Conservation (phyloP, 345 rosid species). For the Brassica carinata region DNA sequence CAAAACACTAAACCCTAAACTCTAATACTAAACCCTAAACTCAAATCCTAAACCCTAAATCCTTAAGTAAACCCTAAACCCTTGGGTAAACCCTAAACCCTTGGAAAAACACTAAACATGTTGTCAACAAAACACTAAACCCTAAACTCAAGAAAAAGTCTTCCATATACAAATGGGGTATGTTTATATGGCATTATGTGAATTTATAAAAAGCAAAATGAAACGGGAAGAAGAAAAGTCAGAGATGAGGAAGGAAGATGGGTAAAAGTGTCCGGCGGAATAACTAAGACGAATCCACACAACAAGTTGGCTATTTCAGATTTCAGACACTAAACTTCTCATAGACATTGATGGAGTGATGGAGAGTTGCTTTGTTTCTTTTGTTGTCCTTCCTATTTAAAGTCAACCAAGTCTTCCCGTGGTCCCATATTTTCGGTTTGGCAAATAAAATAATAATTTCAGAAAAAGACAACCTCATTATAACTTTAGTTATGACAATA, state of each 20-base stretch:
- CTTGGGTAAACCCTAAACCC: too few relatives aligned
- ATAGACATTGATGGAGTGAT: constrained; percentile 34
- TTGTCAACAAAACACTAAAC: too few relatives aligned
- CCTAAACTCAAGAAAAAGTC: too few relatives aligned
- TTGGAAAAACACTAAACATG: too few relatives aligned
- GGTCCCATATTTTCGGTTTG: constrained; percentile 9
- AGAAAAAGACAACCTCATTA: neutral
- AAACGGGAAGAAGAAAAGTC: constrained; percentile 36
- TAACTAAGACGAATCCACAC: constrained; percentile 23
- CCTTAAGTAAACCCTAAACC: too few relatives aligned
- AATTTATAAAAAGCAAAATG: constrained; percentile 11
- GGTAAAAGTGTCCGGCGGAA: constrained; percentile 12
- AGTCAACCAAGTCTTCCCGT: constrained; percentile 36
- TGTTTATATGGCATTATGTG: neutral
- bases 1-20: too few relatives aligned
- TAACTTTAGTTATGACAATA: neutral
- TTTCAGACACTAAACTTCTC: constrained; percentile 28
- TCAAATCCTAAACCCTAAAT: too few relatives aligned
- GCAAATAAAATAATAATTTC: neutral
- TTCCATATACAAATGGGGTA: constrained; percentile 11
- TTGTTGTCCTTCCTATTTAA: constrained; percentile 14
- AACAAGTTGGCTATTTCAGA: constrained; percentile 36
- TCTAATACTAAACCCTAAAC: too few relatives aligned
- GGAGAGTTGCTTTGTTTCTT: constrained; percentile 21
- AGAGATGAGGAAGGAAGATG: constrained; percentile 31